These are phyloP conservation scores for Wickerhamomyces xylosicus DNA, from an alignment of 805 yeast genomes.

Conservation along the genomic window DNA sequence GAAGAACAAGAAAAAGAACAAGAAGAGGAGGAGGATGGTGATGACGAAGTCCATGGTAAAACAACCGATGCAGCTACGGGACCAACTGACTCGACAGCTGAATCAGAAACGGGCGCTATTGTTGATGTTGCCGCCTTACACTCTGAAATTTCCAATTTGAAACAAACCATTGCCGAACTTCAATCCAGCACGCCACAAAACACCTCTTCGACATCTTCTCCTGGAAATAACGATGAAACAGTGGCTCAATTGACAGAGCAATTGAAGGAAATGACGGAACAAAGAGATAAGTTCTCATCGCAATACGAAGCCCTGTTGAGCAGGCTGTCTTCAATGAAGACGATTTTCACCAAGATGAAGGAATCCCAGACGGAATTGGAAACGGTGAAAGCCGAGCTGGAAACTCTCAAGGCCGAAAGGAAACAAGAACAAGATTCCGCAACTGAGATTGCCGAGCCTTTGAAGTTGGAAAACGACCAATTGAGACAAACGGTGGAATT, in stretches of 20 bases:
- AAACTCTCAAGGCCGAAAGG: not conserved
- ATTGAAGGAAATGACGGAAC: conserved; percentile 29
- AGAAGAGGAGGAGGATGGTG: conserved; percentile 4
- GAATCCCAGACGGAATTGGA: conserved; percentile 57
- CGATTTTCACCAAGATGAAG: conserved; percentile 64
- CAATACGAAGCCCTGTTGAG: conserved; percentile 54
- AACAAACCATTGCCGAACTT: conserved; percentile 6
- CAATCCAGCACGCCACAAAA: conserved; percentile 5
- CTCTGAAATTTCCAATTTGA: conserved; percentile 2
- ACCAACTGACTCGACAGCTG: not conserved
- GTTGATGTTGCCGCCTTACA: too few relatives aligned
- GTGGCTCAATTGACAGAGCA: conserved; percentile 18
- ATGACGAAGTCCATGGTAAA: conserved; percentile 2
- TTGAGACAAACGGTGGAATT: conserved; percentile 24
- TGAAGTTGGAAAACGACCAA: conserved; percentile 24
- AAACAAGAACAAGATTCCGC: conserved; percentile 37
- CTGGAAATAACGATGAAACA: conserved; percentile 1
- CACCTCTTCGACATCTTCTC: not conserved
- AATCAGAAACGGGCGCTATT: too few relatives aligned
- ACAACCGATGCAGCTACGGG: conserved; percentile 3
- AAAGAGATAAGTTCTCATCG: conserved; percentile 45
- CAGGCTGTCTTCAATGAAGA: conserved; percentile 62
- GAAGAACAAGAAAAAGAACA: not conserved
- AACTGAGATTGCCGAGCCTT: conserved; percentile 32
- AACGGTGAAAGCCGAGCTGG: conserved; percentile 17